Base-by-base conservation (phyloP, 257 asterid species). In the Oldenlandia corymbosa region DNA sequence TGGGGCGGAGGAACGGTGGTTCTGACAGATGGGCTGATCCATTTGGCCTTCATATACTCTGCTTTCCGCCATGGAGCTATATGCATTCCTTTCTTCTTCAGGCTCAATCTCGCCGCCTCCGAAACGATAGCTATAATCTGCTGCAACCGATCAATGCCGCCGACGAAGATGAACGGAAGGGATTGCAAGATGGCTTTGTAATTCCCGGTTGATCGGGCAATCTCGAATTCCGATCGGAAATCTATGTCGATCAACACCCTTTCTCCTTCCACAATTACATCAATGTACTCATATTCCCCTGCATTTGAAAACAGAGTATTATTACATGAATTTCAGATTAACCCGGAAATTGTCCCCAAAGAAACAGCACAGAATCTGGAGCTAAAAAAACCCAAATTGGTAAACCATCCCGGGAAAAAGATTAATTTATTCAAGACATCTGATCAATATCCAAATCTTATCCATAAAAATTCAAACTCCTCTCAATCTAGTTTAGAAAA, bases 31-130 rank as follows among this genome's bases (percentile, higher is more conserved):
- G 87, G 81, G 46, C 94, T 70, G 64, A 88, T 82, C 98, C 98
- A 91, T 71, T 91, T 91, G 41, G 91, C 79, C 74, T 84, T 83
- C 43, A 81, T 73, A 78, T 88, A 91, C 47, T 91, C 96, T 6
- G 83, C 64, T 75, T 87, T 91, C 16, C 98, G 94, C 98, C 98
- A 91, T 6, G 98, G 96, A 36, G 98, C 85, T 39, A 91, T 72
- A 64, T 91, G 94, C 98, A 91, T 88, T 24, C 95, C 98, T 71
- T 91, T 91, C 87, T 83, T 91, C 79, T 86, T 91, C 50, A 91
- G 76, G 75, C 98, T 91, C 62, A 51, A 80, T 60, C 80, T 78
- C 11, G 90, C 94, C 6, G 95, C 92, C 23, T 88, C 98, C 55
- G 96, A 78, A 2, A 84, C 92, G 39, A 91, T 72, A 10, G 88